Evolutionary conservation across 2,329 filamentous ascomycete genomes (phyloP), one percentile per base, ranked within the genome.

Genomic region (Clonostachys solani): DNA sequence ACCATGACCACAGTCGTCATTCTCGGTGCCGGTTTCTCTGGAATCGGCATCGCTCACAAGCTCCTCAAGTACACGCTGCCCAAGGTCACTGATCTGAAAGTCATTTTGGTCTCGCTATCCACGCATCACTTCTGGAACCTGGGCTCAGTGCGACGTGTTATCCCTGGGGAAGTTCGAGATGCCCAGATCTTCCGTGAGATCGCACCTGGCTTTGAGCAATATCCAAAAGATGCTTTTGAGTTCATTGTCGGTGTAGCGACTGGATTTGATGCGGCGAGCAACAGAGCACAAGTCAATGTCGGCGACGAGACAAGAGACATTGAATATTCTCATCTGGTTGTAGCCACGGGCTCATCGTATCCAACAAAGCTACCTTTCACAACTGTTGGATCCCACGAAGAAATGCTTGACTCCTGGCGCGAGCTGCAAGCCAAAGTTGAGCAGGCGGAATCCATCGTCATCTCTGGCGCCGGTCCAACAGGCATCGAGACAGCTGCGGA

Each of bases 401-500:
- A 29, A 10, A 29, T 29, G 23, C 23, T 29, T 29, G 23, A 29
- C 23, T 10, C 23, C 3, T 42, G 40, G 40, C 2, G 23, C 6
- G 16, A 42, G 13, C 40, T 42, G 16, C 40, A 42, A 5, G 16
- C 12, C 13, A 63, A 64, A 44, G 67, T 81, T 47, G 53, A 56
- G 36, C 61, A 62, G 3, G 78, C 80, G 4, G 64, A 64, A 49
- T 72, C 75, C 59, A 72, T 83, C 55, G 68, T 82, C 47, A 63
- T 83, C 15, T 78, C 69, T 5, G 80, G 80, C 44, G 78, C 71
- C 2, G 79, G 80, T 37, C 53, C 73, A 42, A 83, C 80, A 2
- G 80, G 79, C 47, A 68, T 79, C 45, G 80, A 83, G 63, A 60
- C 71, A 5, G 74, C 75, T 3, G 77, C 71, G 34, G 80, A 83